Base-by-base conservation (phyloP, 2,329 filamentous ascomycete genomes). In the Epichloe baconii region DNA sequence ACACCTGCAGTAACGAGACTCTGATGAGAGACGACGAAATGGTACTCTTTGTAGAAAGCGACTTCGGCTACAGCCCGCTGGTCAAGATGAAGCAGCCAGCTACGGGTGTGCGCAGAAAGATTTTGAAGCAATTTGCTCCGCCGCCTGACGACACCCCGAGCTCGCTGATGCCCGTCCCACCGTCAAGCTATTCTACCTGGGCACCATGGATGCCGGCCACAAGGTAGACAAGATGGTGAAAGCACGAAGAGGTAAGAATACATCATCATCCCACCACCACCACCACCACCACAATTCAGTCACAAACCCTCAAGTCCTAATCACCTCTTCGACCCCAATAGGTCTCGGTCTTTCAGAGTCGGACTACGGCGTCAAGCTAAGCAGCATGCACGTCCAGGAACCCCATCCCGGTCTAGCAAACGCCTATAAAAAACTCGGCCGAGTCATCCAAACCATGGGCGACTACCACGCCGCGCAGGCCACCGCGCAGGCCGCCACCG, bases 61-160 rank as follows among this genome's bases (percentile, higher is more conserved):
- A 98, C 66, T 97, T 96, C 66, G 93, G 93, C 41, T 98, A 98
- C 68, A 96, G 89, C 62, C 93, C 93, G 1, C 86, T 97, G 62
- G 84, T 96, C 45, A 85, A 91, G 67, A 88, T 89, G 77, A 95
- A 94, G 74, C 93, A 98, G 68, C 93, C 93, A 21, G 93, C 93
- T 8, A 98, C 93, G 1, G 93, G 93, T 43, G 88, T 98, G 59
- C 82, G 93, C 56, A 80, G 93, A 64, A 96, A 96, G 72, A 85
- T 97, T 54, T 75, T 98, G 65, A 98, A 98, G 75, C 93, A 98
- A 67, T 98, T 98, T 68, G 91, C 93, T 38, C 93, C 93, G 93
- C 93, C 93, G 1, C 90, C 93, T 12, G 93, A 98, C 68, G 93
- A 98, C 66, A 97, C 93, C 1, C 91, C 10, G 93, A 98, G 71